Conservation (phyloP, 176 grass and related monocot genomes). For the Rhynchospora breviuscula region DNA sequence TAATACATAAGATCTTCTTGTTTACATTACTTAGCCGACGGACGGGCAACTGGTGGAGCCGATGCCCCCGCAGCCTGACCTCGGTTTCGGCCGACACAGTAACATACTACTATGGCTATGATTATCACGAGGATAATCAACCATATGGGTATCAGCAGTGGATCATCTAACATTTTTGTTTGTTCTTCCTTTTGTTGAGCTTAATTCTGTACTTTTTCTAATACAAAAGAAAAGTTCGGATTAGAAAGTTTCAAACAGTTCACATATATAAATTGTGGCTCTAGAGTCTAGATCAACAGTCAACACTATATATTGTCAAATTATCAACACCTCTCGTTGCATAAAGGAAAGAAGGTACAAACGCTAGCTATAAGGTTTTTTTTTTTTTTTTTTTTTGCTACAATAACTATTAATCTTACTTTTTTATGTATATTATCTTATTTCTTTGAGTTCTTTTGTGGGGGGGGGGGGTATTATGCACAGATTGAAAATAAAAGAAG, state of each 20-base stretch:
- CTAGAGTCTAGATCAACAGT: too few species aligned
- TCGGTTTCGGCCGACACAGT: constrained; percentile 41
- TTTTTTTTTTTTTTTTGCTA: too few species aligned
- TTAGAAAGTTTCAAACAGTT: not conserved
- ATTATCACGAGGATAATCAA: constrained; percentile 57
- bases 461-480: too few species aligned
- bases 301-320: too few species aligned
- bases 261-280: not conserved
- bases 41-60: not conserved
- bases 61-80: constrained; percentile 29
- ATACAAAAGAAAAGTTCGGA: not conserved
- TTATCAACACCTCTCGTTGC: too few species aligned
- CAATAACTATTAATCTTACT: too few species aligned
- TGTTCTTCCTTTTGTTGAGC: not conserved
- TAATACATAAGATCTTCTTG: not conserved
- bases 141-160: constrained; percentile 57
- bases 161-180: constrained; percentile 3
- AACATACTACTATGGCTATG: constrained; percentile 63
- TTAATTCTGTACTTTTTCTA: not conserved
- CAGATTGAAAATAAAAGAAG: too few species aligned
- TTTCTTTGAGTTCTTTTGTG: too few species aligned
- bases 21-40: constrained; percentile 19
- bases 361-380: too few species aligned
- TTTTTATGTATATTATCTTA: too few species aligned
- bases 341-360: too few species aligned